phyloP scores from a whole-genome alignment of 257 asterid genomes.

The Phtheirospermum japonicum region DNA sequence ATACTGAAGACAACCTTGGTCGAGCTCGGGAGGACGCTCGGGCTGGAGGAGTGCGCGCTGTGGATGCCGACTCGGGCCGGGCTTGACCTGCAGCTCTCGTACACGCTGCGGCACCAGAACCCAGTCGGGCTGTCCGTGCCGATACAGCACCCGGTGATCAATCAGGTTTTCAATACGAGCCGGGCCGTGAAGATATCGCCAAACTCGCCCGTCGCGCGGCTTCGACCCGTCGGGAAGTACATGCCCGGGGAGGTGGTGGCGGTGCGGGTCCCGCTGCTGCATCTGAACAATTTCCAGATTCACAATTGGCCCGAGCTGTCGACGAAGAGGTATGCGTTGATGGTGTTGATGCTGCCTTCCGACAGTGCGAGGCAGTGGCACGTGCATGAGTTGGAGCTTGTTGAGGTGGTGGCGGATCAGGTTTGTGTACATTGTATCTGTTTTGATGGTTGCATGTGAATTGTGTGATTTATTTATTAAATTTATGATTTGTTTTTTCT shows the following conservation, averaged over 20 bases:
- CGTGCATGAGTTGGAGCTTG: constrained; percentile 93
- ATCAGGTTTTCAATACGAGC: constrained; percentile 73
- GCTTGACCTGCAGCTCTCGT: constrained; percentile 89
- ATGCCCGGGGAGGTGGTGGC: constrained; percentile 97
- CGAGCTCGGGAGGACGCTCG: constrained; percentile 91
- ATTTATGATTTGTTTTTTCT: not conserved
- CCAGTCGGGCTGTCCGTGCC: constrained; percentile 92
- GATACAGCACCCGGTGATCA: constrained; percentile 72
- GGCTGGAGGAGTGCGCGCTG: constrained; percentile 88
- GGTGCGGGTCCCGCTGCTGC: constrained; percentile 87
- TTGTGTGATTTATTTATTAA: too few species aligned
- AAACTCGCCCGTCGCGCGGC: constrained; percentile 77
- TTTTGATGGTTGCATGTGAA: too few species aligned
- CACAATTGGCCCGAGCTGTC: constrained; percentile 98
- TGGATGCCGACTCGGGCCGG: constrained; percentile 99
- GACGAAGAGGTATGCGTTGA: constrained; percentile 83
- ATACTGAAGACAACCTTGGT: constrained; percentile 86
- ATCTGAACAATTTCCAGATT: constrained; percentile 85
- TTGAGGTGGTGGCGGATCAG: constrained; percentile 99
- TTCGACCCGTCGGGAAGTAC: constrained; percentile 69
- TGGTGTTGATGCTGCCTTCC: constrained; percentile 97
- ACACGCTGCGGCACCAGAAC: constrained; percentile 84
- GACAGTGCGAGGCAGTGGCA: constrained; percentile 99
- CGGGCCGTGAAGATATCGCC: constrained; percentile 80
- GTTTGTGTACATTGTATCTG: constrained; percentile 36